Evolutionary conservation across 176 grass and related monocot genomes (phyloP), one percentile per base, ranked within the genome.

Genomic region (Ensete ventricosum): DNA sequence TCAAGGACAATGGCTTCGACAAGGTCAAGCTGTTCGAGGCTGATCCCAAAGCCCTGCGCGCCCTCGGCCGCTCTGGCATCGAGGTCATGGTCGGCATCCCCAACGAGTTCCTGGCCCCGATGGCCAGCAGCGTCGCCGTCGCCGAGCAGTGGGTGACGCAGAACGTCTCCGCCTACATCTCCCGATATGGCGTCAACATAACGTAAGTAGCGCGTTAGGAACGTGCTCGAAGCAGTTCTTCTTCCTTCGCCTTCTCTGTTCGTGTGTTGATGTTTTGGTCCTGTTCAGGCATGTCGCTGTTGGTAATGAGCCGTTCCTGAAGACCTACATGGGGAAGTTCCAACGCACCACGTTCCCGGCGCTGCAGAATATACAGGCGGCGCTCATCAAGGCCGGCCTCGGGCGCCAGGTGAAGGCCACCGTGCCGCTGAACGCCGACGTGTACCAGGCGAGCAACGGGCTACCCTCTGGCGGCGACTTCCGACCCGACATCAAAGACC

Each of bases 61-160:
- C 88, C 21, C 86, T 99, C 1, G 95, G 91, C 1, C 79, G 89
- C 79, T 86, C 95, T 0, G 91, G 91, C 64, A 85, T 99, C 67
- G 86, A 99, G 84, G 95, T 99, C 80, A 99, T 94, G 95, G 8
- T 99, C 34, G 95, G 91, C 72, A 84, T 99, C 57, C 95, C 95
- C 64, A 99, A 99, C 78, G 95, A 99, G 2, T 79, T 91, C 1
- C 87, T 99, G 54, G 79, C 60, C 9, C 1, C 69, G 5, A 73
- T 94, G 10, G 80, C 95, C 50, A 58, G 12, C 73, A 89, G 81
- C 65, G 83, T 91, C 62, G 1, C 54, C 74, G 84, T 80, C 9
- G 95, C 95, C 85, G 91, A 99, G 86, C 76, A 79, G 76, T 99
- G 95, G 95, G 95, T 99, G 17, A 70, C 73, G 60, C 84, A 84